A percentile compares a stretch with the other conserved stretches of the same genome.
These are phyloP conservation scores for Marasmius tenuissimus DNA, from an alignment of 1,284 basidiomycete genomes.

Conservation along the genomic window DNA sequence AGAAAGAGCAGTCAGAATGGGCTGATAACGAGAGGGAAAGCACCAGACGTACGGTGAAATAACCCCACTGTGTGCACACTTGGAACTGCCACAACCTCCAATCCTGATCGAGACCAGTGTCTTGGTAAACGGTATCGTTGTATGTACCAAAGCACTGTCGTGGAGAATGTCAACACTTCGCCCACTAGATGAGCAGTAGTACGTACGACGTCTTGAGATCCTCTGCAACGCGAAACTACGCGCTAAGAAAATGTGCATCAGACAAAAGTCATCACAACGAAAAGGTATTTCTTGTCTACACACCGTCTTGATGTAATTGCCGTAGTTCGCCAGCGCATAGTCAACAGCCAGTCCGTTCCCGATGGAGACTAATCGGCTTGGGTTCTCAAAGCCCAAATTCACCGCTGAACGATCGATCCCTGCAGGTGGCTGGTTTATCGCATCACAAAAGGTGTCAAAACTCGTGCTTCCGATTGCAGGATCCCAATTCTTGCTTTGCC, in stretches of 20 bases:
- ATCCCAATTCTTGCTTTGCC: conserved; percentile 71
- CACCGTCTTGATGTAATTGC: conserved; percentile 71
- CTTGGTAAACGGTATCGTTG: conserved; percentile 66
- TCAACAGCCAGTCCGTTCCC: conserved; percentile 48
- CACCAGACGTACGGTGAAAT: conserved; percentile 60
- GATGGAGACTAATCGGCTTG: conserved; percentile 42
- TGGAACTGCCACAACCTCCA: conserved; percentile 94
- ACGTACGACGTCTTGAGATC: neutral
- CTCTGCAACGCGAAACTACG: conserved; percentile 56
- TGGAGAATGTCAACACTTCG: neutral
- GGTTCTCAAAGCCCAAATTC: conserved; percentile 42
- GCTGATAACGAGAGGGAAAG: conserved; percentile 14
- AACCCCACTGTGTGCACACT: conserved; percentile 94
- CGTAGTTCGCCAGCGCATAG: conserved; percentile 73
- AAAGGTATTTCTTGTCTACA: conserved; percentile 10
- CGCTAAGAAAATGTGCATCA: conserved; percentile 39
- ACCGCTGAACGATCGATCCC: conserved; percentile 13
- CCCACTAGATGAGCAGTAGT: neutral
- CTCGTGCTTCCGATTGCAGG: conserved; percentile 57
- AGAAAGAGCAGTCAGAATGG: conserved; percentile 14
- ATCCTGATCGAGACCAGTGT: conserved; percentile 59
- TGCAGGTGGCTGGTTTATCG: conserved; percentile 45
- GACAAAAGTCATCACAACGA: neutral
- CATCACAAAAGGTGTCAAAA: conserved; percentile 75
- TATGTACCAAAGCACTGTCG: conserved; percentile 83